phyloP scores from a whole-genome alignment of 805 yeast genomes.

The Kazachstania viticola region DNA sequence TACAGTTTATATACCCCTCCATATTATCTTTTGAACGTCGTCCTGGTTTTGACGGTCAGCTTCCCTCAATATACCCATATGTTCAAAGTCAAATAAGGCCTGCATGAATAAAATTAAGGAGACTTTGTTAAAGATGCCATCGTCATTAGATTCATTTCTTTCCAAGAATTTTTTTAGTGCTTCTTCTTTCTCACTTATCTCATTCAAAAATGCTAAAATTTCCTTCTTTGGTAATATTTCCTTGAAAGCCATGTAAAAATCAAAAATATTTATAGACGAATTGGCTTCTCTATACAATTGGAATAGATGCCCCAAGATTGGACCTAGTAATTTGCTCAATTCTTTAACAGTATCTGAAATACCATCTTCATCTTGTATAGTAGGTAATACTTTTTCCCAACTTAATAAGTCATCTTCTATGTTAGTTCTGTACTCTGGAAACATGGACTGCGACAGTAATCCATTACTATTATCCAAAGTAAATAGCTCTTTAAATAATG shows the following conservation, averaged over 20 bases:
- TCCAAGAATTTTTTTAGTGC: constrained; percentile 17
- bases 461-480: constrained; percentile 25
- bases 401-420: constrained; percentile 23
- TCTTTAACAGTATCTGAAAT: constrained; percentile 10
- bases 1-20: constrained; percentile 23
- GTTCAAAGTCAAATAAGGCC: constrained; percentile 55
- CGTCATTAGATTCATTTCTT: constrained; percentile 12
- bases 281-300: constrained; percentile 73
- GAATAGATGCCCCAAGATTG: constrained; percentile 47
- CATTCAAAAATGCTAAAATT: constrained; percentile 17
- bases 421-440: constrained; percentile 22
- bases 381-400: constrained; percentile 21
- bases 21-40: constrained; percentile 22
- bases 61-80: constrained; percentile 58
- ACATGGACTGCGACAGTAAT: constrained; percentile 21
- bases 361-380: constrained; percentile 6
- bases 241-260: constrained; percentile 52
- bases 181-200: constrained; percentile 17
- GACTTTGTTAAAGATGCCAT: constrained; percentile 46
- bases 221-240: constrained; percentile 31
- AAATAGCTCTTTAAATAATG: constrained; percentile 25
- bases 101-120: constrained; percentile 66
- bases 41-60: constrained; percentile 29
- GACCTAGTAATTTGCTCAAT: constrained; percentile 33
- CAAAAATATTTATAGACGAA: constrained; percentile 52